A percentile compares a stretch with the other conserved stretches of the same genome.
These are phyloP conservation scores for Grosmannia penicillata DNA, from an alignment of 2,329 filamentous ascomycete genomes.

Conservation along the genomic window DNA sequence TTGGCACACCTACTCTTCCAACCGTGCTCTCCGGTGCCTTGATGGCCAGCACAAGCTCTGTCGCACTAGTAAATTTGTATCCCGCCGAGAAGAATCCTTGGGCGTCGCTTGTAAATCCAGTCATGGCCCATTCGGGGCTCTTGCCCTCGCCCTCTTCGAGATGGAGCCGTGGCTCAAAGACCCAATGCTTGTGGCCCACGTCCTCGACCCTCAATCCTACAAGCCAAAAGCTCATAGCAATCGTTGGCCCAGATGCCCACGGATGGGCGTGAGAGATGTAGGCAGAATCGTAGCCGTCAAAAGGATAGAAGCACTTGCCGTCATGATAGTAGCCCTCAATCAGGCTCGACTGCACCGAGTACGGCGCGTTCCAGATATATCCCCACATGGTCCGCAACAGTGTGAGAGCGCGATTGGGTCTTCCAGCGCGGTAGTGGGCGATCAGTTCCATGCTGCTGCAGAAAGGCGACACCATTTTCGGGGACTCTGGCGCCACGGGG, in stretches of 20 bases:
- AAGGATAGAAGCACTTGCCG: slow-evolving; percentile 39
- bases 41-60: neutral
- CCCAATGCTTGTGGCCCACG: neutral
- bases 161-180: neutral
- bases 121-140: neutral
- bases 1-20: neutral
- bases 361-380: slow-evolving; percentile 41
- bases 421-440: slow-evolving; percentile 33
- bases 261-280: slow-evolving; percentile 33
- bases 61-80: neutral
- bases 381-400: slow-evolving; percentile 43
- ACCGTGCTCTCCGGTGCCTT: neutral
- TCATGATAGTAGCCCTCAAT: slow-evolving; percentile 43
- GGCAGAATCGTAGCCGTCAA: slow-evolving; percentile 27
- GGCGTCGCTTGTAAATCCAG: neutral
- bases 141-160: neutral
- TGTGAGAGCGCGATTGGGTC: slow-evolving; percentile 35
- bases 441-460: slow-evolving; percentile 43
- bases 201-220: neutral
- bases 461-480: slow-evolving; percentile 41
- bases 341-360: slow-evolving; percentile 41
- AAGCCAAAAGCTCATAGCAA: slow-evolving; percentile 20
- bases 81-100: neutral
- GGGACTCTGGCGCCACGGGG: slow-evolving; percentile 38
- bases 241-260: slow-evolving; percentile 32